These are phyloP conservation scores for Carallia brachiata DNA, from an alignment of 345 rosid species.

Conservation along the genomic window DNA sequence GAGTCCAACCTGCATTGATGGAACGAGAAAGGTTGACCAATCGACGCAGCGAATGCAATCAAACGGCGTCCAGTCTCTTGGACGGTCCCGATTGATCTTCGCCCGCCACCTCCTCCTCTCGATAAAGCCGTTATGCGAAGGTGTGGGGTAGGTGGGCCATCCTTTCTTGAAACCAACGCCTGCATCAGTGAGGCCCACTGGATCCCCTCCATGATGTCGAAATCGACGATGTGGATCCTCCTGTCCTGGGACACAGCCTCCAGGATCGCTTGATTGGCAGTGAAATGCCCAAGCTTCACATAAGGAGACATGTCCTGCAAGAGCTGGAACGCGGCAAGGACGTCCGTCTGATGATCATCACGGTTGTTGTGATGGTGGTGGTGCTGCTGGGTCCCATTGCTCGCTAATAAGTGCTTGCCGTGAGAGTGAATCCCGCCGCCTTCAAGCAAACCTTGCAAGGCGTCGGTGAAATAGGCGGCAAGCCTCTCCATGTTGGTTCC, in stretches of 20 bases:
- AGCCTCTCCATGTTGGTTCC: slow-evolving; percentile 83
- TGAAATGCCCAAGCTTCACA: slow-evolving; percentile 85
- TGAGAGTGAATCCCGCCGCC: slow-evolving; percentile 23
- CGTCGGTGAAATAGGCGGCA: slow-evolving; percentile 77
- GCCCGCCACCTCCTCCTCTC: slow-evolving; percentile 43
- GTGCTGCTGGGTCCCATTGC: slow-evolving; percentile 33
- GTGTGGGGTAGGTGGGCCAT: slow-evolving; percentile 56
- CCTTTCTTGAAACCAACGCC: slow-evolving; percentile 59
- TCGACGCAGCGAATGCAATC: slow-evolving; percentile 64
- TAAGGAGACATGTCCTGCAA: slow-evolving; percentile 87
- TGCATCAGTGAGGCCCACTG: slow-evolving; percentile 94
- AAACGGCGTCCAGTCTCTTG: slow-evolving; percentile 80
- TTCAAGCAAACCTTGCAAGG: slow-evolving; percentile 48
- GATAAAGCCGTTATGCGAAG: slow-evolving; percentile 80
- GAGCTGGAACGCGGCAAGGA: slow-evolving; percentile 70
- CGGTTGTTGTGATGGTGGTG: slow-evolving; percentile 17
- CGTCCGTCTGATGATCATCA: slow-evolving; percentile 45
- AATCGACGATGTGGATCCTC: slow-evolving; percentile 82
- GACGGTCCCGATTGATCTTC: slow-evolving; percentile 53
- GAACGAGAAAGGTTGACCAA: slow-evolving; percentile 73
- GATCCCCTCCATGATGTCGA: slow-evolving; percentile 84
- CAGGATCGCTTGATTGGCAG: slow-evolving; percentile 80
- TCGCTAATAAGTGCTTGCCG: slow-evolving; percentile 17
- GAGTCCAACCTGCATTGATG: slow-evolving; percentile 69
- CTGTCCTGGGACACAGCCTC: slow-evolving; percentile 62